These are phyloP conservation scores for Hanseniaspora jakobsenii DNA, from an alignment of 805 yeast species.

Conservation along the genomic window DNA sequence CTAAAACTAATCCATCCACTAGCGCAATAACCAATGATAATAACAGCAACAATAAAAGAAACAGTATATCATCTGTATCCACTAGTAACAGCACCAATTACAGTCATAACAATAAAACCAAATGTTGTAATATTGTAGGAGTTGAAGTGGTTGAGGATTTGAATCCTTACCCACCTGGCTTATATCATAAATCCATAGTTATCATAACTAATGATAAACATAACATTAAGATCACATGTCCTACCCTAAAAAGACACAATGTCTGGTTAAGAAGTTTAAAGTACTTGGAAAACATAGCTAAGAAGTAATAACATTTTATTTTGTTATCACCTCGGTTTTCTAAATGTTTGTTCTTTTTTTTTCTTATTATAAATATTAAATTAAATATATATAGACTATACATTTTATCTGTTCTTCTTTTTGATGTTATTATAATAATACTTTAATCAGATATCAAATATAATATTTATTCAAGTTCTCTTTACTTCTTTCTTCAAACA, in stretches of 20 bases:
- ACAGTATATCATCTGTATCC: no score
- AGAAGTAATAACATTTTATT: background rate
- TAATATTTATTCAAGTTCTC: no score
- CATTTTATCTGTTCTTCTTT: no score
- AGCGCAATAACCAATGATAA: no score
- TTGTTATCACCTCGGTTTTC: no score
- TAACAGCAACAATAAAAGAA: no score
- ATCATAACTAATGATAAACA: slow-evolving; percentile 43
- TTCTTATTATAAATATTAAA: no score
- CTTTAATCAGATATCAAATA: no score
- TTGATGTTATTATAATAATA: no score
- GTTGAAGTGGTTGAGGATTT: slow-evolving; percentile 74
- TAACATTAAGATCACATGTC: slow-evolving; percentile 70
- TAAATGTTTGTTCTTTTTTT: no score
- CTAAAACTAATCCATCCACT: slow-evolving; percentile 60
- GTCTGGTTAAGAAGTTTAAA: slow-evolving; percentile 80
- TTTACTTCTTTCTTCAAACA: no score
- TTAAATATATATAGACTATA: no score
- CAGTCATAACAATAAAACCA: slow-evolving; percentile 39
- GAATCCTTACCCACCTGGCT: slow-evolving; percentile 80
- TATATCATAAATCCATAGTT: slow-evolving; percentile 72
- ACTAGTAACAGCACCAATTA: slow-evolving; percentile 34
- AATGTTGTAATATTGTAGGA: slow-evolving; percentile 65
- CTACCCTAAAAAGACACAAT: slow-evolving; percentile 76
- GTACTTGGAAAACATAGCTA: slow-evolving; percentile 34